Evolutionary conservation across 106 monocot species (phyloP), one percentile per base, ranked within the genome.

Genomic region (Cymbidium sinense): DNA sequence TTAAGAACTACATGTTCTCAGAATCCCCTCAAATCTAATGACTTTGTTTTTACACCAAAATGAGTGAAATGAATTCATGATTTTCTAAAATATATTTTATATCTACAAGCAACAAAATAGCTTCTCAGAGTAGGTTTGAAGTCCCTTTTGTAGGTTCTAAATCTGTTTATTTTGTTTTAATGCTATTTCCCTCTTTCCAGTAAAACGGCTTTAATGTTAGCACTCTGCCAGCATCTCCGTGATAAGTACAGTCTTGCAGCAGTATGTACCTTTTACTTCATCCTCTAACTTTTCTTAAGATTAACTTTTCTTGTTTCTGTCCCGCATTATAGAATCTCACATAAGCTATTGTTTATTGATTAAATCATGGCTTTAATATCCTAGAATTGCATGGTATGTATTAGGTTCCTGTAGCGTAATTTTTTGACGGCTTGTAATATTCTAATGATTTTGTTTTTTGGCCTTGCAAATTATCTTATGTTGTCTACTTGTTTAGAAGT

Each of bases 171-270:
- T 29, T 34, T 67, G 67, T 1, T 31, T 67, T 31, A 67, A 31
- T 67, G 30, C 0, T 34, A 7, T 34, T 36, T 20, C 19, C n/a
- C 21, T 71, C 21, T 71, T 64, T 79, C 44, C 88, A 98, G 98
- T 82, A 98, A 98, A 83, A 98, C 98, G 3, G 98, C 98, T 64
- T 75, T 98, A 75, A 98, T 98, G 98, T 77, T 98, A 81, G 98
- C 91, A 62, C 79, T 98, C 23, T 98, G 98, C 78, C 82, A 90
- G 41, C 79, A 75, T 74, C 76, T 98, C 71, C 94, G 94, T 36
- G 92, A 92, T 64, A 94, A 92, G 75, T 98, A 94, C 70, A 98
- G 94, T 76, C 94, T 98, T 77, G 98, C 98, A 80, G 98, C 94
- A 70, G 94, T 98, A 86, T 64, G 94, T 85, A 37, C 44, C 43